Base-by-base conservation (phyloP, 2,329 filamentous ascomycete genomes). In the Penicillium occitanis region DNA sequence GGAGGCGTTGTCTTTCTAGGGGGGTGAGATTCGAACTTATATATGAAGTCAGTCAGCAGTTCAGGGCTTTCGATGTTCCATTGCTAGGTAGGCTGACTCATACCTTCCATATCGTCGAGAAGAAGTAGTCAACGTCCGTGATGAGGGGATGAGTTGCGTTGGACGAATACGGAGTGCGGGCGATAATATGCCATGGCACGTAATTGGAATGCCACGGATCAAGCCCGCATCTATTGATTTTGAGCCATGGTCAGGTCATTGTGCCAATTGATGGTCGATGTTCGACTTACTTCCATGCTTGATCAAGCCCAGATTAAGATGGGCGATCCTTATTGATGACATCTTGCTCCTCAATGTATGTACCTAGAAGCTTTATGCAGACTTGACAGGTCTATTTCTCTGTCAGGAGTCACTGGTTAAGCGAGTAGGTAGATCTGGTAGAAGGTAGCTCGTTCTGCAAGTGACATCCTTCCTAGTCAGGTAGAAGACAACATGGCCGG, bases 1-100 rank as follows among this genome's bases (percentile, higher is more conserved):
- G 81, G 65, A 90, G 85, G 74, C 93, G 93, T 84, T 97, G 93
- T 75, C 87, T 83, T 74, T 86, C 89, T 76, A 97, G 91, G 80
- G 25, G 7, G 5, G 57, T 44, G 4, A 61, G 50, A 30, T 35
- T 35, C 13, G 30, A 55, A 79, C 35, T 25, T 25, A 25, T 59
- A 42, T 10, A 10, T 48, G 10, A 42, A n/a, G 8, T 60, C 37
- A 46, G 35, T 25, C 25, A 3, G 25, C 25, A 25, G 25, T 4
- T 25, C 25, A 25, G 25, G 25, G 25, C 25, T 25, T 25, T 25
- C 25, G 25, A 25, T 25, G 25, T 25, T 25, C 25, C 3, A 25
- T 25, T 25, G 25, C 25, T 25, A 25, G 25, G 25, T 25, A 25
- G 25, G 25, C 2, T 4, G 25, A 25, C 2, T 25, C 25, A 25